Evolutionary conservation across 2,329 filamentous ascomycete genomes (phyloP), one percentile per base, ranked within the genome.

Genomic region (Furcasterigmium furcatum): DNA sequence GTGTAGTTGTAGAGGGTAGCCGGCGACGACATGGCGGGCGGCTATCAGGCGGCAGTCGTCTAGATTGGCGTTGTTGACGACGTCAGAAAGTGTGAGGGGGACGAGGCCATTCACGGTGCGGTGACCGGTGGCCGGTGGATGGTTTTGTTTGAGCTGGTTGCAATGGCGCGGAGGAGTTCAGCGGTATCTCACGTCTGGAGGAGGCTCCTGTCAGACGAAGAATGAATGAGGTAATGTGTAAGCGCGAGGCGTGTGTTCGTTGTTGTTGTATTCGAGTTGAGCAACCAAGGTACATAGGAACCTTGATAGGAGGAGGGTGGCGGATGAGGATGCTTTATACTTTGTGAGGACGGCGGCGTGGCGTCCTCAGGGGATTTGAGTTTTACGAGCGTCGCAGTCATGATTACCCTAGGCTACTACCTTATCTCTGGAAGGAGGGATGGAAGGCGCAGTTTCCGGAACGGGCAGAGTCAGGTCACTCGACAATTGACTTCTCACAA

Each of bases 1-100:
- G 73, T 63, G 52, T 74, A 79, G 45, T 71, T 36, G 34, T 36
- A 36, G 34, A 36, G 4, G 18, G 16, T 18, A 18, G 34, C 16
- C 34, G 34, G 16, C n/a, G 34, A 36, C 34, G 34, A 36, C 34
- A 36, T 36, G 34, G 16, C 18, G 34, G n/a, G 34, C 34, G 34
- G 34, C 34, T 36, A n/a, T 5, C n/a, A 18, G 34, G n/a, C 16
- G n/a, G n/a, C n/a, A 9, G 16, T 16, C 18, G n/a, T 16, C 18
- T 36, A 36, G 16, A 18, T 36, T 36, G 34, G 16, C 34, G 4
- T 14, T 36, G 34, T 18, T 19, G 34, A 36, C 34, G 34, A 36
- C 34, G 34, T 19, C 18, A 19, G 5, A 10, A 16, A 18, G 19
- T 18, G 9, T 9, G 34, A 18, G 12, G 16, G 18, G 34, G 16